Evolutionary conservation across 257 asterid species (phyloP).

Genomic region (Oldenlandia corymbosa): DNA sequence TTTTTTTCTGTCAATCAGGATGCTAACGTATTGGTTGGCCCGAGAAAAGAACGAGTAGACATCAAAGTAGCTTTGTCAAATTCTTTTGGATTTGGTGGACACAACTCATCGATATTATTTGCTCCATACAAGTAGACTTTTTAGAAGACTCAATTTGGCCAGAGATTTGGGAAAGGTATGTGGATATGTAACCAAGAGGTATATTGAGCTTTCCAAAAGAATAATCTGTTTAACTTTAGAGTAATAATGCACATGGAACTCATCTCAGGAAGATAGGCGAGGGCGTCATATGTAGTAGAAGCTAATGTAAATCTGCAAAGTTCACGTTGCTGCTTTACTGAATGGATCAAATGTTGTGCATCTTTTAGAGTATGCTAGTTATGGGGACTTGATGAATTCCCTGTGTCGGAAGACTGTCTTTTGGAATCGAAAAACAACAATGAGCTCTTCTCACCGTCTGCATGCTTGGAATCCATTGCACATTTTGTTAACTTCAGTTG

Average conservation of each 20-base stretch:
- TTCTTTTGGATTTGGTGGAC: slow-evolving; percentile 94
- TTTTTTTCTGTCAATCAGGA: slow-evolving; percentile 51
- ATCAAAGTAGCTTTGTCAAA: slow-evolving; percentile 84
- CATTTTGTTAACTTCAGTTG: slow-evolving; percentile 11
- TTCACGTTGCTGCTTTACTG: slow-evolving; percentile 3
- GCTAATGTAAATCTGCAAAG: neutral
- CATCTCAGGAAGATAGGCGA: slow-evolving; percentile 9
- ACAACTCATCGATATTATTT: slow-evolving; percentile 80
- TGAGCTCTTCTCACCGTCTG: slow-evolving; percentile 5
- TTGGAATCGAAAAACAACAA: neutral
- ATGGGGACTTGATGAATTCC: neutral
- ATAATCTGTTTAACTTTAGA: neutral
- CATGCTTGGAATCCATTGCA: slow-evolving; percentile 6
- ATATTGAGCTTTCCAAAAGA: neutral
- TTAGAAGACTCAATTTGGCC: slow-evolving; percentile 14
- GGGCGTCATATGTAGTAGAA: neutral
- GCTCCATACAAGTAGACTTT: slow-evolving; percentile 68
- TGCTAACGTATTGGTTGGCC: slow-evolving; percentile 63
- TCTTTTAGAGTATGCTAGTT: slow-evolving; percentile 3
- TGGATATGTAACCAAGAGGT: neutral
- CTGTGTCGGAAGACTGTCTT: neutral
- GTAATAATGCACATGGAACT: neutral
- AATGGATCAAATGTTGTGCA: slow-evolving; percentile 1
- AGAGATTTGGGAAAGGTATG: slow-evolving; percentile 35
- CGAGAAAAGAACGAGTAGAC: slow-evolving; percentile 59